Base-by-base conservation (phyloP, 192 early-diverging fungal species). In the Borealophlyctis nickersoniae region DNA sequence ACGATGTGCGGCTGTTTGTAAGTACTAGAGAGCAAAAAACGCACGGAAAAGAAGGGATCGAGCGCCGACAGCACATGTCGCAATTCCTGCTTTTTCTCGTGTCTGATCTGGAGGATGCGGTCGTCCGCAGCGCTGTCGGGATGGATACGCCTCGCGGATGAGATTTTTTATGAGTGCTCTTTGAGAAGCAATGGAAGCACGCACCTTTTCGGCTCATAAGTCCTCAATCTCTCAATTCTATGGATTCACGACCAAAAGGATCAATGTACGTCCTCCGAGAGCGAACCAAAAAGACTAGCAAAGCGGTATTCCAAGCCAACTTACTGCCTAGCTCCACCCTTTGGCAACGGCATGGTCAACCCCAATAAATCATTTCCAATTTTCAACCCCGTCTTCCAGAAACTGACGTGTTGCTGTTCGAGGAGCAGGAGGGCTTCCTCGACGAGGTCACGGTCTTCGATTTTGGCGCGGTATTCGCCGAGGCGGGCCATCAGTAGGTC, bases 281-380 rank as follows among this genome's bases (percentile, higher is more conserved):
- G 9, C 7, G 3, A 23, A 14, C 23, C 9, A 57, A 33, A 11
- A n/a, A n/a, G n/a, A n/a, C n/a, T 11, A n/a, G 11, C 45, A 48
- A 48, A n/a, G 45, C 45, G 45, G 9, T n/a, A n/a, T n/a, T 48
- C 45, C 22, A 36, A 39, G 19, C 2, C 5, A 11, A 62, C 69
- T 53, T 52, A 75, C 81, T 74, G 64, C 68, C 81, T 53, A 13
- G 62, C 67, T 31, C 81, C 81, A 3, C 81, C 77, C 22, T 50
- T 57, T 13, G 81, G 81, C 11, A 77, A 36, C 22, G 73, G 73
- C 45, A 77, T 67, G 3, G 69, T 73, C 23, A 83, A 58, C 5
- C 81, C 81, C n/a, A 83, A 57, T 24, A 83, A 61, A 39, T 83
- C 81, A 52, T 72, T 83, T 33, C 81, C 81, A 50, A 83, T 66